A percentile compares a stretch with the other conserved stretches of the same genome.
Evolutionary conservation across 805 yeast species (phyloP).

Genomic region (Nematodospora valgi): DNA sequence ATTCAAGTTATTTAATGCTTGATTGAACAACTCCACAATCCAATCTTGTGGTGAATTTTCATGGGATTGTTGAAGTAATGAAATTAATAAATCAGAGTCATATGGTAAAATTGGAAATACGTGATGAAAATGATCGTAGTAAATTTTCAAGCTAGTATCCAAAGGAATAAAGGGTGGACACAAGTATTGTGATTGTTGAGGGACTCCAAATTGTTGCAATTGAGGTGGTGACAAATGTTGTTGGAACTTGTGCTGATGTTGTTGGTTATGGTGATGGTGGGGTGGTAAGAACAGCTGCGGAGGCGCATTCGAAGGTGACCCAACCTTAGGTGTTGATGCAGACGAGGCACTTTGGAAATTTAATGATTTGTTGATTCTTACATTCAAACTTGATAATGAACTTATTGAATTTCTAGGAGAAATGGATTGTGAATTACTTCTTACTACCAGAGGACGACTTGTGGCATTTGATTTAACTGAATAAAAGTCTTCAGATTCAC

Average conservation of each 20-base stretch:
- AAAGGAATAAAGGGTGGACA: conserved; percentile 16
- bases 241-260: conserved; percentile 9
- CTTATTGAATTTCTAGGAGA: conserved; percentile 33
- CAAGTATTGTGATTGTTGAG: conserved; percentile 8
- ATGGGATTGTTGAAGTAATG: conserved; percentile 17
- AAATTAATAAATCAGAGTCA: conserved; percentile 21
- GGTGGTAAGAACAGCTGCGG: not conserved
- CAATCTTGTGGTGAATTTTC: conserved; percentile 25
- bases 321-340: conserved; percentile 5
- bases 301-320: conserved; percentile 3
- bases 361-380: conserved; percentile 21
- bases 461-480: conserved; percentile 17
- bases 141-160: conserved; percentile 34
- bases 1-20: conserved; percentile 37
- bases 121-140: conserved; percentile 42
- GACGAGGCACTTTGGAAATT: conserved; percentile 5
- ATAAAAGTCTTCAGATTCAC: conserved; percentile 33
- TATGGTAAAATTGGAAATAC: conserved; percentile 46
- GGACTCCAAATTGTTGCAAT: not conserved
- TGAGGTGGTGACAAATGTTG: conserved; percentile 10
- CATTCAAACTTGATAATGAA: conserved; percentile 29
- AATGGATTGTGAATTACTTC: conserved; percentile 17
- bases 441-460: not conserved
- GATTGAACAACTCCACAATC: conserved; percentile 40
- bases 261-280: conserved; percentile 9